Evolutionary conservation across 345 rosid genomes (phyloP).

Genomic region (Lumnitzera littorea): DNA sequence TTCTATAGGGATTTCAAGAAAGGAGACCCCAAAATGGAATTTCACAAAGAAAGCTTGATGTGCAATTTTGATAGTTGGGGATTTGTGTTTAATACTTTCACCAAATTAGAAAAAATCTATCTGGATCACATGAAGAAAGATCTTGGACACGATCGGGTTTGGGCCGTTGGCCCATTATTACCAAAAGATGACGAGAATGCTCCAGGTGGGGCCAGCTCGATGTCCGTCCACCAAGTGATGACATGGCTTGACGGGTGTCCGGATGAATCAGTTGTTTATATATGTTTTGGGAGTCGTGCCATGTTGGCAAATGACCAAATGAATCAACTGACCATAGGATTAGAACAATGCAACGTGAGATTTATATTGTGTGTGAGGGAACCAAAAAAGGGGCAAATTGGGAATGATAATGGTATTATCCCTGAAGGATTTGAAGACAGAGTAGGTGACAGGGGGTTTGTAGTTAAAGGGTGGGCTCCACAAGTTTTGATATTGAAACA

Average conservation of each 20-base stretch:
- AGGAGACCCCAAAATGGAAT: slow-evolving; percentile 2
- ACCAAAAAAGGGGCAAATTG: slow-evolving; percentile 10
- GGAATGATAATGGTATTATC: no score
- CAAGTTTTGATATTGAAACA: slow-evolving; percentile 37
- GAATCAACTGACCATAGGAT: slow-evolving; percentile 29
- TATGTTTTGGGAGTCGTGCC: slow-evolving; percentile 65
- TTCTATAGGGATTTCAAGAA: neutral
- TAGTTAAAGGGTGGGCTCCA: slow-evolving; percentile 54
- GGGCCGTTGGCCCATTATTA: slow-evolving; percentile 55
- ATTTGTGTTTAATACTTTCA: slow-evolving; percentile 40
- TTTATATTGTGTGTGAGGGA: slow-evolving; percentile 42
- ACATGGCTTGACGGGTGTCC: slow-evolving; percentile 50
- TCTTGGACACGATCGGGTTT: slow-evolving; percentile 28
- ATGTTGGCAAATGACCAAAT: slow-evolving; percentile 36
- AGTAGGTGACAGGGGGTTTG: slow-evolving; percentile 34
- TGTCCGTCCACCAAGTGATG: slow-evolving; percentile 15
- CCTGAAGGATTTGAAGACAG: slow-evolving; percentile 35
- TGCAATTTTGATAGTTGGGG: slow-evolving; percentile 38
- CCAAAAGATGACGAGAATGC: slow-evolving; percentile 3
- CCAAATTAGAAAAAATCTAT: slow-evolving; percentile 33
- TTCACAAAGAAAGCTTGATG: neutral
- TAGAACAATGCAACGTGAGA: slow-evolving; percentile 38
- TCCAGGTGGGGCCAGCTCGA: slow-evolving; percentile 48
- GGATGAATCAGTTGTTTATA: slow-evolving; percentile 46
- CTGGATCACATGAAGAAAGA: slow-evolving; percentile 30